Evolutionary conservation across 2,329 filamentous ascomycete genomes (phyloP).

Genomic region (Pseudogymnoascus sp.): DNA sequence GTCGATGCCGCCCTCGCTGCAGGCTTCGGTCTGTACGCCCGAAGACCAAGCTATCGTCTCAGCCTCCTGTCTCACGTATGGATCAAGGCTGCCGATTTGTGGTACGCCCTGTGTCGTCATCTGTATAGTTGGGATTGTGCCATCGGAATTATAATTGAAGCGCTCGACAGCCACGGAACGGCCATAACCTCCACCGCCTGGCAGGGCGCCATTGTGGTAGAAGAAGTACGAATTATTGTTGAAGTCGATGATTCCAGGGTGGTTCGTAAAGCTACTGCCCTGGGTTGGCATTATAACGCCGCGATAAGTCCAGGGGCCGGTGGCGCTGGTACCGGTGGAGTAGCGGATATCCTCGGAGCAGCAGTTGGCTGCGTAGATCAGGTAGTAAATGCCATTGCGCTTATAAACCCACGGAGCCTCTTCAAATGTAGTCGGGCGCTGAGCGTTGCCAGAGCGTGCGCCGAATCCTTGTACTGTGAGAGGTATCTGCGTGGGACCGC

Average conservation of each 20-base stretch:
- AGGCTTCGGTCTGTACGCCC: neutral
- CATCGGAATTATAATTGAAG: neutral
- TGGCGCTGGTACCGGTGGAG: conserved; percentile 25
- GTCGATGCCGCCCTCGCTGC: neutral
- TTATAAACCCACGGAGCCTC: conserved; percentile 33
- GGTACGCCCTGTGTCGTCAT: neutral
- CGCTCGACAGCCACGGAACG: neutral
- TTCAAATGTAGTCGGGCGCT: conserved; percentile 24
- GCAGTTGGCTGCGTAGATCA: conserved; percentile 29
- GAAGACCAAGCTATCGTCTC: neutral
- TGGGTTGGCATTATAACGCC: conserved; percentile 28
- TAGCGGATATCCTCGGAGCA: conserved; percentile 31
- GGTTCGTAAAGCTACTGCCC: neutral
- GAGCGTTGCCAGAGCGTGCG: conserved; percentile 17
- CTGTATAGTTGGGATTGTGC: neutral
- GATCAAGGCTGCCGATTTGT: neutral
- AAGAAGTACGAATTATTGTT: neutral
- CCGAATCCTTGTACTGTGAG: conserved; percentile 21
- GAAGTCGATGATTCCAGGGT: neutral
- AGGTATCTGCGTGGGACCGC: conserved; percentile 19
- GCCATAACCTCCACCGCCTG: neutral
- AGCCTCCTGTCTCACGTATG: neutral
- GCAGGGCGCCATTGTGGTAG: neutral
- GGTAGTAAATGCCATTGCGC: conserved; percentile 29
- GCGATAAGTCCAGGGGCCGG: conserved; percentile 31